Percentiles rank a stretch among this genome's conserved stretches.
phyloP scores from a whole-genome alignment of 2,329 filamentous ascomycete species.

The Ciborinia camelliae region DNA sequence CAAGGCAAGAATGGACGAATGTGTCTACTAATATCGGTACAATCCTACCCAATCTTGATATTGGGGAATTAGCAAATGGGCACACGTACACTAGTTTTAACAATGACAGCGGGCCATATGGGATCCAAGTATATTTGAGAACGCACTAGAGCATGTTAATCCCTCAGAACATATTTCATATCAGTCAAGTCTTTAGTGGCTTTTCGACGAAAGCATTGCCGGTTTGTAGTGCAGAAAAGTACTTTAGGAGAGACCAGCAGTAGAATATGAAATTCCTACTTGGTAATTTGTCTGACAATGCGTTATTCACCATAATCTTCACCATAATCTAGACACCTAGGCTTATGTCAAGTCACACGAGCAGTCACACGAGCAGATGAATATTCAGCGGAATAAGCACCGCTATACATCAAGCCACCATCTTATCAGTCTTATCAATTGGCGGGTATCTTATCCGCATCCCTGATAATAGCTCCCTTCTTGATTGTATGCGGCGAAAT shows the following conservation, averaged over 20 bases:
- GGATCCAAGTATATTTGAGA: constrained; percentile 4
- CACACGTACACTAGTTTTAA: neutral
- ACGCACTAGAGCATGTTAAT: constrained; percentile 5
- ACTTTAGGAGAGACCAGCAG: too few relatives aligned
- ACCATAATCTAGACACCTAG: neutral
- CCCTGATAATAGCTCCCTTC: neutral
- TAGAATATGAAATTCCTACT: too few relatives aligned
- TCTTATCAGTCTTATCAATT: neutral
- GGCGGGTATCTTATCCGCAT: neutral
- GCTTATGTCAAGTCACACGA: neutral
- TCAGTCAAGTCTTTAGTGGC: constrained; percentile 10
- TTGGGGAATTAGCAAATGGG: neutral
- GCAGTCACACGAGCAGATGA: neutral
- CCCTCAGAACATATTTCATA: neutral
- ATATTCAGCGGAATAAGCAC: neutral
- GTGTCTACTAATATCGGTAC: neutral
- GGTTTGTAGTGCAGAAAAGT: neutral
- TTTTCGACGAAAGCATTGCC: neutral
- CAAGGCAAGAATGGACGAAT: too few relatives aligned
- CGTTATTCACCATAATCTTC: neutral
- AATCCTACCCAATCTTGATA: neutral
- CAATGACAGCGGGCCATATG: neutral
- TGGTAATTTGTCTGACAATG: neutral
- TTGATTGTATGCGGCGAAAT: neutral
- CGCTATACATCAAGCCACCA: neutral